Percentiles rank a stretch among this genome's conserved stretches.
phyloP scores from a whole-genome alignment of 1,284 basidiomycete species.

The Sphaerobolus stellatus region DNA sequence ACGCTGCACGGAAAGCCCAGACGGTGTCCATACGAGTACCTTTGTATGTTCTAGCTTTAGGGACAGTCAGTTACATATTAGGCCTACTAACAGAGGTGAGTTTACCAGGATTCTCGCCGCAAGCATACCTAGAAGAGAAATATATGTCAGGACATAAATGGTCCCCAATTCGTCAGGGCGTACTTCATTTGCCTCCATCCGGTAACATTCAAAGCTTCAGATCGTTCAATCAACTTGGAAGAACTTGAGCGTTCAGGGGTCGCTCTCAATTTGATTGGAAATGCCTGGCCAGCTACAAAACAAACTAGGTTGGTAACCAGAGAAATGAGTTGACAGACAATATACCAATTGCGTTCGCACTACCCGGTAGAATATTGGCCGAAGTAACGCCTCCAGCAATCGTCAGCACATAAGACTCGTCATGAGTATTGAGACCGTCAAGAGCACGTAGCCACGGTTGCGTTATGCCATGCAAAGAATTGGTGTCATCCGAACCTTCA shows the following conservation, averaged over 20 bases:
- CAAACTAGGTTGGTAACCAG: not conserved
- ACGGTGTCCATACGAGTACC: slow-evolving; percentile 61
- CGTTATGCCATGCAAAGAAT: slow-evolving; percentile 57
- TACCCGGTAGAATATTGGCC: slow-evolving; percentile 48
- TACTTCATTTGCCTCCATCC: slow-evolving; percentile 65
- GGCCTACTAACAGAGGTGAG: not conserved
- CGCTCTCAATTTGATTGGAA: slow-evolving; percentile 63
- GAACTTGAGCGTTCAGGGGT: slow-evolving; percentile 56
- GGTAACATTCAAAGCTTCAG: slow-evolving; percentile 35
- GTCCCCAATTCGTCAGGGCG: slow-evolving; percentile 13
- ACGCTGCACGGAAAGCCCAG: slow-evolving; percentile 60
- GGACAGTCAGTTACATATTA: not conserved
- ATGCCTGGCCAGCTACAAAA: slow-evolving; percentile 59
- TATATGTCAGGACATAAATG: slow-evolving; percentile 1
- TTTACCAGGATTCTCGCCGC: slow-evolving; percentile 51
- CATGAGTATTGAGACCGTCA: slow-evolving; percentile 50
- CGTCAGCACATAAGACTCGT: slow-evolving; percentile 40
- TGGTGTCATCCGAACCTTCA: slow-evolving; percentile 48
- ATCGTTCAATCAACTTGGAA: slow-evolving; percentile 65
- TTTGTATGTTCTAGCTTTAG: slow-evolving; percentile 29
- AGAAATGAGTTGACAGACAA: not conserved
- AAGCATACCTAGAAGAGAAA: slow-evolving; percentile 51
- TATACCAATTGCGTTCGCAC: slow-evolving; percentile 60
- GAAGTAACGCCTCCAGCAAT: slow-evolving; percentile 52
- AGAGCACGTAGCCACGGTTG: slow-evolving; percentile 53